Percentiles rank a stretch among this genome's conserved stretches.
These are phyloP conservation scores for Blastobotrys illinoisensis DNA, from an alignment of 1,139 yeast genomes.

Conservation along the genomic window DNA sequence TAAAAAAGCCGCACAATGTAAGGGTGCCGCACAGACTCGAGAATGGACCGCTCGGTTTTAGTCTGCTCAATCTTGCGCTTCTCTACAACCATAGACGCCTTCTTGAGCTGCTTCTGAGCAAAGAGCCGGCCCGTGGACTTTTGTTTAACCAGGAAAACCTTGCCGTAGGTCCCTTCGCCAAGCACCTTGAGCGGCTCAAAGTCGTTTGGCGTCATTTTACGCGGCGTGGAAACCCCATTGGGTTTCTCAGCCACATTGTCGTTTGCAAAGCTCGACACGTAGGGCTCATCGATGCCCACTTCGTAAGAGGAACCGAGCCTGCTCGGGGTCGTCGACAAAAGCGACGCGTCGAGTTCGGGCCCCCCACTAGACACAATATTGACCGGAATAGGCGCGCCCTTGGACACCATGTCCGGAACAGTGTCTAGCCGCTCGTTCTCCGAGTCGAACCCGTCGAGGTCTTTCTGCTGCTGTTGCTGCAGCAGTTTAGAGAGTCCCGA, in stretches of 20 bases:
- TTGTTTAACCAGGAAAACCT: conserved; percentile 74
- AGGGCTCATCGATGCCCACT: conserved; percentile 40
- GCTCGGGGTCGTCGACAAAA: background rate
- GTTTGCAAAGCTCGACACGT: conserved; percentile 29
- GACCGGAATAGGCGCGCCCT: background rate
- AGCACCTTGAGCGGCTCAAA: conserved; percentile 73
- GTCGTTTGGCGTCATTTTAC: conserved; percentile 43
- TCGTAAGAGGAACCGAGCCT: conserved; percentile 45
- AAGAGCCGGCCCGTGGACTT: conserved; percentile 58
- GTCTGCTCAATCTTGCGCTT: conserved; percentile 52
- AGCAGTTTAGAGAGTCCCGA: background rate
- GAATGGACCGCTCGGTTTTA: conserved; percentile 63
- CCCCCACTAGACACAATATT: background rate
- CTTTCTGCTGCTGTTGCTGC: background rate
- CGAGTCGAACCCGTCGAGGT: background rate
- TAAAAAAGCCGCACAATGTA: conserved; percentile 84
- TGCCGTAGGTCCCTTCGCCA: conserved; percentile 93
- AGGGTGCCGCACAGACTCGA: conserved; percentile 71
- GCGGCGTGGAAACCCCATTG: conserved; percentile 16
- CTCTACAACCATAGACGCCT: conserved; percentile 62
- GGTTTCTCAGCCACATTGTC: conserved; percentile 11
- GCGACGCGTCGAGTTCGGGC: background rate
- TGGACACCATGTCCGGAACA: background rate
- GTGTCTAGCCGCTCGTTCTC: background rate
- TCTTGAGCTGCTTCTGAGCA: conserved; percentile 85